Evolutionary conservation across 495 filamentous ascomycete genomes (phyloP), one percentile per base, ranked within the genome.

Genomic region (Tricharina praecox): DNA sequence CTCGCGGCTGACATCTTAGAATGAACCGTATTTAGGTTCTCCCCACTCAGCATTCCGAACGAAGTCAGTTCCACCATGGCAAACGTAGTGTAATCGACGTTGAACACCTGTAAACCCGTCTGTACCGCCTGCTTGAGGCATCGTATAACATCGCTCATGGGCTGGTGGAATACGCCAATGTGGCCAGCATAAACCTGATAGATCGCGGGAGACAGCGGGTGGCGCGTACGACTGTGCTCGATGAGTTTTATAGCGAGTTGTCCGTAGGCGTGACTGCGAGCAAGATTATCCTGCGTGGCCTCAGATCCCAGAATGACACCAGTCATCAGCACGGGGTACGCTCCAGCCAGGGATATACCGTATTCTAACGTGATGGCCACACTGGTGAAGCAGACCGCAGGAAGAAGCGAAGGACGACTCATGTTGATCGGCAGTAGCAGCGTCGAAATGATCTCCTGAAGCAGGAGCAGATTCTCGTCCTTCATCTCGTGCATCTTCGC

Each of bases 41-140:
- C 57, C 10, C 58, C 58, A 24, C 50, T 50, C 20, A 61, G 53
- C 58, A 61, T 61, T 9, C 57, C 58, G 50, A 57, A 61, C 10
- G 53, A 43, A 39, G 57, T 53, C 20, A 61, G 53, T 45, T 61
- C 58, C 32, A 53, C 45, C 58, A 61, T 49, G 5, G 58, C 58
- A 40, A 61, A 61, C 30, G 54, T 48, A 10, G 58, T 61, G 49
- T 60, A 61, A 36, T 61, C 58, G 8, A 61, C 58, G 39, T 61
- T 60, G n/a, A 61, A 61, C 38, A 61, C 56, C 18, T 57, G 54
- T n/a, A 51, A 44, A 2, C 58, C 58, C 25, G 53, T 41, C 23
- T 35, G 58, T 8, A 60, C 53, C 18, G 57, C 58, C 30, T 54
- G 58, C 11, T 61, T 57, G 23, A 61, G 49, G 20, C 44, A 61